Conservation (phyloP, 495 filamentous ascomycete genomes). For the Xylaria castorea region DNA sequence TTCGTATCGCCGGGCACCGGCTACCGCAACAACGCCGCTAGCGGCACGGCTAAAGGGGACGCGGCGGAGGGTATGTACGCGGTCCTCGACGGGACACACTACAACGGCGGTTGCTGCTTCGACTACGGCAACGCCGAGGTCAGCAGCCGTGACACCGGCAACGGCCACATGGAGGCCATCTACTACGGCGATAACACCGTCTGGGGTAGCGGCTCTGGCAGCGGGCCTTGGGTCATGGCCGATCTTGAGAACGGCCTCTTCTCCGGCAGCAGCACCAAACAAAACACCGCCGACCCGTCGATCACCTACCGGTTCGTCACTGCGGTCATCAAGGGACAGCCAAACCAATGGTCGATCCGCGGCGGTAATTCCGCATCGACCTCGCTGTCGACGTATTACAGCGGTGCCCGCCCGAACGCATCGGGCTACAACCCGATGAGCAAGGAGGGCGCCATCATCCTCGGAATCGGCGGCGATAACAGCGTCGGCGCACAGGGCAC, state of each 20-base stretch:
- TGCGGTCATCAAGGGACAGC: constrained; percentile 57
- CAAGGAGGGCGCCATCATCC: constrained; percentile 67
- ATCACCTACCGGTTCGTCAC: constrained; percentile 60
- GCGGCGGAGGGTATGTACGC: constrained; percentile 64
- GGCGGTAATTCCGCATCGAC: constrained; percentile 61
- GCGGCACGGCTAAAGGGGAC: constrained; percentile 60
- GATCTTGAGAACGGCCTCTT: constrained; percentile 67
- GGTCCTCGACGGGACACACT: constrained; percentile 65
- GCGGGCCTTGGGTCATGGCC: constrained; percentile 66
- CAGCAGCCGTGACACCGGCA: constrained; percentile 59
- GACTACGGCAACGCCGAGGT: constrained; percentile 69
- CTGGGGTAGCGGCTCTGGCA: constrained; percentile 61
- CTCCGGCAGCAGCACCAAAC: constrained; percentile 49
- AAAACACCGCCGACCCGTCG: constrained; percentile 55
- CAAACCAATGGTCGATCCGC: constrained; percentile 61
- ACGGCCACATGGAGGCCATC: constrained; percentile 67
- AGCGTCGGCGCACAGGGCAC: constrained; percentile 62
- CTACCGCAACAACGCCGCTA: constrained; percentile 60
- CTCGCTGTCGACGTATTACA: constrained; percentile 61
- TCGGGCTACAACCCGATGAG: constrained; percentile 65
- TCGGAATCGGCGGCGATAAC: constrained; percentile 59
- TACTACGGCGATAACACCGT: constrained; percentile 58
- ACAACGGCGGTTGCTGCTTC: constrained; percentile 65
- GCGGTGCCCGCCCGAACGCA: constrained; percentile 51
- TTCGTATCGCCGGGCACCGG: constrained; percentile 63